Percentiles rank a stretch among this genome's conserved stretches.
phyloP scores from a whole-genome alignment of 139 green algal genomes.

The Coelastrella sp. region DNA sequence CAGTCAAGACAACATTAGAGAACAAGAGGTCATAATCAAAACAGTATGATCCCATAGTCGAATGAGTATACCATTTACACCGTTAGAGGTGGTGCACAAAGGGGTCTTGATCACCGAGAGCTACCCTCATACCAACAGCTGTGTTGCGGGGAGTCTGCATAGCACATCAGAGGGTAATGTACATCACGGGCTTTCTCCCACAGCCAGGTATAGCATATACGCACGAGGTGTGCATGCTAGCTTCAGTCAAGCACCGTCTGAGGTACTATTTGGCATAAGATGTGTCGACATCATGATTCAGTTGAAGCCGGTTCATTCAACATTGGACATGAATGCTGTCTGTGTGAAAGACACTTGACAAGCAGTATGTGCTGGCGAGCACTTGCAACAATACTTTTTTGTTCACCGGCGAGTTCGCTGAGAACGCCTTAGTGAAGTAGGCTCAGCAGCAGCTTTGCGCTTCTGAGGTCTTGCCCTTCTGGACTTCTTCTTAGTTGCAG shows the following conservation, averaged over 20 bases:
- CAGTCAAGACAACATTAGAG: too few species aligned
- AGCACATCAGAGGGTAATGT: neutral
- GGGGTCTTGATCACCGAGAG: neutral
- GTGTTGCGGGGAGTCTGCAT: constrained; percentile 4
- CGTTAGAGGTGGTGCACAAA: neutral
- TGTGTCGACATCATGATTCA: neutral
- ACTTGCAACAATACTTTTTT: neutral
- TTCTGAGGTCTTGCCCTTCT: neutral
- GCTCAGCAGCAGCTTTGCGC: neutral
- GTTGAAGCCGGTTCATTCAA: neutral
- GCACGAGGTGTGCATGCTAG: neutral
- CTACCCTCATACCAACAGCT: neutral
- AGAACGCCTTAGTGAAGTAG: neutral
- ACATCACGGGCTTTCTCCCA: neutral
- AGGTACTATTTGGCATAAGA: neutral
- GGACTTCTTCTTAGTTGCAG: neutral
- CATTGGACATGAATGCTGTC: neutral
- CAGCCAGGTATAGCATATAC: neutral
- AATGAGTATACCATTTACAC: too few species aligned
- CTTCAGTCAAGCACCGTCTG: neutral
- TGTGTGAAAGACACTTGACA: too few species aligned
- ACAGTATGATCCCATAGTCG: too few species aligned
- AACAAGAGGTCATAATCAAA: too few species aligned
- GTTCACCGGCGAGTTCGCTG: neutral
- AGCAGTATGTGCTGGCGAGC: too few species aligned